A percentile compares a stretch with the other conserved stretches of the same genome.
These are phyloP conservation scores for Heliamphora ciliata DNA, from an alignment of 179 eudicot species.

Conservation along the genomic window DNA sequence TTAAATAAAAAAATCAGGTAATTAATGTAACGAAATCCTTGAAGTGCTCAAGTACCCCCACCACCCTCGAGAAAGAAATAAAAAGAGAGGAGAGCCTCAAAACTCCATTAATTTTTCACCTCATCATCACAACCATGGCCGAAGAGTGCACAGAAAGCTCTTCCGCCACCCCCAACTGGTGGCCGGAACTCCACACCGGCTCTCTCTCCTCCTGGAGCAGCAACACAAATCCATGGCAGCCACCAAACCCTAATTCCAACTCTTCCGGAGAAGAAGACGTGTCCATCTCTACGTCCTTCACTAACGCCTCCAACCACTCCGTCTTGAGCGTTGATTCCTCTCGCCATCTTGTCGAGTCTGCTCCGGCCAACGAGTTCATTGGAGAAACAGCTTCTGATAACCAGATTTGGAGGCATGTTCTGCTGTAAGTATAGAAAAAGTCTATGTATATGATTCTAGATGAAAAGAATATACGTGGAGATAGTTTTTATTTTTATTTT, in stretches of 20 bases:
- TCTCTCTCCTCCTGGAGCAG: constrained; percentile 23
- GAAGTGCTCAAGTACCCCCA: too few species aligned
- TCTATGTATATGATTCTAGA: too few species aligned
- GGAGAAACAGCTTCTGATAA: constrained; percentile 26
- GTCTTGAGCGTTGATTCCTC: constrained; percentile 24
- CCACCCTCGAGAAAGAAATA: not conserved
- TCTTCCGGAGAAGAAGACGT: constrained; percentile 29
- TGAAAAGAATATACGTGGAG: too few species aligned
- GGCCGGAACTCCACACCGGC: constrained; percentile 24
- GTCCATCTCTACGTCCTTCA: constrained; percentile 23
- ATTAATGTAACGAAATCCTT: too few species aligned
- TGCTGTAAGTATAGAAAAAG: constrained; percentile 20
- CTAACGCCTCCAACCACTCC: constrained; percentile 28
- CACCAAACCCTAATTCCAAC: constrained; percentile 27
- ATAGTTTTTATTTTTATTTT: too few species aligned
- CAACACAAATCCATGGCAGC: constrained; percentile 18
- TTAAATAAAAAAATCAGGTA: too few species aligned
- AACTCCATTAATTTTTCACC: not conserved
- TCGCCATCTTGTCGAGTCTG: constrained; percentile 17
- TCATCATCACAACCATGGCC: constrained; percentile 17
- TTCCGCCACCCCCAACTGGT: constrained; percentile 23
- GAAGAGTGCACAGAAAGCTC: constrained; percentile 20
- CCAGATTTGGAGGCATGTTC: constrained; percentile 27
- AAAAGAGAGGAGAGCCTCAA: not conserved
- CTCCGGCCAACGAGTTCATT: constrained; percentile 16